Evolutionary conservation across 192 early-diverging fungal species (phyloP), one percentile per base, ranked within the genome.

Genomic region (Tieghemiomyces parasiticus): DNA sequence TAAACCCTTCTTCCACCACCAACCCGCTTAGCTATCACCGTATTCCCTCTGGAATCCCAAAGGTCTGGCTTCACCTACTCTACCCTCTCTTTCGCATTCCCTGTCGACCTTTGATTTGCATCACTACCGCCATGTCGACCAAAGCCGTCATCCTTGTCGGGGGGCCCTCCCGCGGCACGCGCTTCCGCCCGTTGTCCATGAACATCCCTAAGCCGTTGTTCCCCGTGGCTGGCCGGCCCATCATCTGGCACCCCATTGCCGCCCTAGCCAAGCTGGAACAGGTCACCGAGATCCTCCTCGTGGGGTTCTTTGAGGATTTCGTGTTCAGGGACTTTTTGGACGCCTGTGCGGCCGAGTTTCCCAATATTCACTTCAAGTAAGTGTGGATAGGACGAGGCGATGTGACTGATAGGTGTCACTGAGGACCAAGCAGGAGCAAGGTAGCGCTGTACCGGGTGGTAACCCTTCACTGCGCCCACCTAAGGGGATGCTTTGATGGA

Each of bases 101-200:
- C n/a, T n/a, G n/a, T n/a, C n/a, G n/a, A n/a, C n/a, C n/a, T n/a
- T n/a, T n/a, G n/a, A n/a, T n/a, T n/a, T n/a, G n/a, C n/a, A n/a
- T n/a, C n/a, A n/a, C n/a, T n/a, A n/a, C n/a, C n/a, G n/a, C 56
- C 38, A 60, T 30, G 22, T 51, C 54, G 26, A 19, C 72, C 65
- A 94, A 97, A 74, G 93, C 91, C 24, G 82, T 96, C 64, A 87
- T 99, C 67, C 83, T 99, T 50, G 95, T 99, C 56, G 95, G 95
- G 67, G 95, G 95, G 4, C 93, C 93, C 35, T 95, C 92, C 34
- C 84, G 93, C 60, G 95, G 90, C 44, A 99, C 95, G 20, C 86
- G 93, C 58, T 99, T 99, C 82, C 83, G 95, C 42, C 95, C 95
- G 14, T 77, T 99, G 60, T 95, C 92, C 47, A 84, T 99, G 76